phyloP scores from a whole-genome alignment of 2,329 filamentous ascomycete species.

The Phaeosphaeria sp. region DNA sequence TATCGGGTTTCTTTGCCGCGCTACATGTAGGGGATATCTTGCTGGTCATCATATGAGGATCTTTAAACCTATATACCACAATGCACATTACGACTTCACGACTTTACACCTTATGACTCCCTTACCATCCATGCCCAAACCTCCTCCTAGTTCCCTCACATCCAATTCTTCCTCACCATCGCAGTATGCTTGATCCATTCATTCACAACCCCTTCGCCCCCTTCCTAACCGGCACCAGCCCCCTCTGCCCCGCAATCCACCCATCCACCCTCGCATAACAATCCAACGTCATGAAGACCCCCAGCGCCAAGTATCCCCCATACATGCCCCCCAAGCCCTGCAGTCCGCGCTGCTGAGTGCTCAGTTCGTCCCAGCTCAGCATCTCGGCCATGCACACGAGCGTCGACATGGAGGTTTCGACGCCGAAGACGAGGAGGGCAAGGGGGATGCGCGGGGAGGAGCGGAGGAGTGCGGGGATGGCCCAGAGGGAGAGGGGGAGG shows the following conservation, averaged over 20 bases:
- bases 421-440: constrained; percentile 65
- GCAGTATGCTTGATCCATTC: no score
- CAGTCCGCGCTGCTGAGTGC: constrained; percentile 32
- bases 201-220: constrained; percentile 27
- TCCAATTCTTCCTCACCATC: no score
- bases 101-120: no score
- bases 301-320: constrained; percentile 43
- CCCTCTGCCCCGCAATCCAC: constrained; percentile 32
- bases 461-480: constrained; percentile 61
- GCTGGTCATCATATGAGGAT: neutral
- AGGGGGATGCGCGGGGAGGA: constrained; percentile 66
- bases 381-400: constrained; percentile 68
- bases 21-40: neutral
- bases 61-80: neutral
- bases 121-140: neutral
- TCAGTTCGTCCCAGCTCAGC: constrained; percentile 57
- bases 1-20: neutral
- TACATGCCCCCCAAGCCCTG: constrained; percentile 46
- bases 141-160: no score
- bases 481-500: constrained; percentile 67
- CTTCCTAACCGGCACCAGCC: constrained; percentile 27
- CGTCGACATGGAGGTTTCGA: constrained; percentile 68
- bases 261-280: constrained; percentile 42
- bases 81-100: neutral
- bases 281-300: constrained; percentile 46